These are phyloP conservation scores for Eucalyptus urophylla DNA, from an alignment of 345 rosid genomes.

Conservation along the genomic window DNA sequence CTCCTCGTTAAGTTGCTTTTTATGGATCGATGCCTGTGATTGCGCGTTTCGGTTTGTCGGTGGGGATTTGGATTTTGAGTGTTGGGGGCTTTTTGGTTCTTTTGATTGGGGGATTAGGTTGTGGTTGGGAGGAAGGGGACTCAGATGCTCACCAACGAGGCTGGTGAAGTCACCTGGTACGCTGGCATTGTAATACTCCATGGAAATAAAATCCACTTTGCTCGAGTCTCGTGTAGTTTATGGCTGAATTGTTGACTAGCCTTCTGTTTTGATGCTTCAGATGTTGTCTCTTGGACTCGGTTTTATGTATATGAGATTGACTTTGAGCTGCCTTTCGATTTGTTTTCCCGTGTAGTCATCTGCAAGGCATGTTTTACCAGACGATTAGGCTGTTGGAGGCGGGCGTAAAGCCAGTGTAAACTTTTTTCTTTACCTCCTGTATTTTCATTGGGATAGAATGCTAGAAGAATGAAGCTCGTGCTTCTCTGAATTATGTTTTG, in stretches of 20 bases:
- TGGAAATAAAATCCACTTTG: not conserved
- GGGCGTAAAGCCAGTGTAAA: conserved; percentile 83
- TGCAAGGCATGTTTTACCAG: conserved; percentile 82
- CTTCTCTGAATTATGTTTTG: no score
- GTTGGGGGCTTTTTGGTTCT: not conserved
- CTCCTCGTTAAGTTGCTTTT: no score
- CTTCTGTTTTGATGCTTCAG: no score
- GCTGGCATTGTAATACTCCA: not conserved
- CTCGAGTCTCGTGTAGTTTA: no score
- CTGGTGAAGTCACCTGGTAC: conserved; percentile 93
- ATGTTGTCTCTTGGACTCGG: no score
- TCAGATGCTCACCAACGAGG: conserved; percentile 43
- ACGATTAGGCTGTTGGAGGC: conserved; percentile 85
- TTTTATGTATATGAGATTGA: not conserved
- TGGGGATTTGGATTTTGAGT: not conserved
- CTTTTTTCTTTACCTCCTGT: not conserved
- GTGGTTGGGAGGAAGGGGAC: conserved; percentile 79
- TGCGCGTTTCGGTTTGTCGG: not conserved
- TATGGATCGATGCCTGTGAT: not conserved
- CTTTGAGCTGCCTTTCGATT: not conserved
- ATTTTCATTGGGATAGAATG: no score
- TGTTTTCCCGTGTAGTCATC: conserved; percentile 32
- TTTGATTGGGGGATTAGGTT: conserved; percentile 29
- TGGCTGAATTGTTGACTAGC: accelerated
- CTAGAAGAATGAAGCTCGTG: no score